A percentile compares a stretch with the other conserved stretches of the same genome.
These are phyloP conservation scores for Myriangium duriaei DNA, from an alignment of 2,329 filamentous ascomycete genomes.

Conservation along the genomic window DNA sequence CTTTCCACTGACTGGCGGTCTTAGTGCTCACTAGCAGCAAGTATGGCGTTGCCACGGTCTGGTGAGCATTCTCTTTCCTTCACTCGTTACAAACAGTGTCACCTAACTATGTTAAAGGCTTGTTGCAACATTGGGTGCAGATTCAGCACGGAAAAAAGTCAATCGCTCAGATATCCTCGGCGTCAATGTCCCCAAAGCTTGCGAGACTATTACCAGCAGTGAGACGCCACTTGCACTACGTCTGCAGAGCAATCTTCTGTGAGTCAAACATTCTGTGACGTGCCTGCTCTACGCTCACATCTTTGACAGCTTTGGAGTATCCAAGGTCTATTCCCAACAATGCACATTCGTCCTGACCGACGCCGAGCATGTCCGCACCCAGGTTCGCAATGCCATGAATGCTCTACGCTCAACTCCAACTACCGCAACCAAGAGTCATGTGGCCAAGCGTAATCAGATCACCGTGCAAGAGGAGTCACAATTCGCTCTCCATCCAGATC, in stretches of 20 bases:
- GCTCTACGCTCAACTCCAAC: background rate
- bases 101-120: conserved; percentile 48
- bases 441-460: conserved; percentile 58
- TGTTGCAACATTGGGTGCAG: conserved; percentile 73
- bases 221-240: conserved; percentile 80
- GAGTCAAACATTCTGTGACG: too few species aligned
- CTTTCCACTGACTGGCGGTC: background rate
- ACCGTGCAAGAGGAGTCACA: conserved; percentile 69
- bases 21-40: conserved; percentile 71
- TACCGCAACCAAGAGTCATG: conserved; percentile 6
- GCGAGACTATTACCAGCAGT: conserved; percentile 73
- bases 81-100: conserved; percentile 13
- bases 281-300: background rate
- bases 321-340: conserved; percentile 76
- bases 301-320: conserved; percentile 54
- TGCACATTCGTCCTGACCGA: conserved; percentile 76
- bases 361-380: conserved; percentile 56
- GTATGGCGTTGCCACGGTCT: conserved; percentile 89
- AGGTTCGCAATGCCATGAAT: conserved; percentile 41
- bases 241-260: conserved; percentile 79
- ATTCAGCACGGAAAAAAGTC: conserved; percentile 57
- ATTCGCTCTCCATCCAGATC: conserved; percentile 35
- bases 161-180: conserved; percentile 77
- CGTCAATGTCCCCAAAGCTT: conserved; percentile 77
- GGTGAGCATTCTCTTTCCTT: conserved; percentile 44